Evolutionary conservation across 768 basidiomycete genomes (phyloP).

Genomic region (Boletus pseudo-olivaceus): DNA sequence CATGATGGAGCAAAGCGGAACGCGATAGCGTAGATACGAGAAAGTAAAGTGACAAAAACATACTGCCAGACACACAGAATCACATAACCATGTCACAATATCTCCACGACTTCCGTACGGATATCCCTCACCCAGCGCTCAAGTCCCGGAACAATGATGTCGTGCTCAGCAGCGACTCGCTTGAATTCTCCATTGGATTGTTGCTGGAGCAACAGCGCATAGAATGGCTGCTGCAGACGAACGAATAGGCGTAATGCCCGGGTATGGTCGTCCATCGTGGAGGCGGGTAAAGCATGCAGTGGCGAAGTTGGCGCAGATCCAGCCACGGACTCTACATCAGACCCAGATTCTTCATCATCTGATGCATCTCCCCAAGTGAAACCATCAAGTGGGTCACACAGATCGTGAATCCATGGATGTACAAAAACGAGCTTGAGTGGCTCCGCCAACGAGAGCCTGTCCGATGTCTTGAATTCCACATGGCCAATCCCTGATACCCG

Average conservation of each 20-base stretch:
- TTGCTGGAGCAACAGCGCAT: constrained; percentile 2
- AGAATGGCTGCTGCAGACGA: not conserved
- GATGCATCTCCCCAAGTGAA: too few relatives aligned
- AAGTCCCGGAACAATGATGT: not conserved
- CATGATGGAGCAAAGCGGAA: too few relatives aligned
- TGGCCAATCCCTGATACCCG: constrained; percentile 1
- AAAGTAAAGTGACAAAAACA: too few relatives aligned
- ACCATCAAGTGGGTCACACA: not conserved
- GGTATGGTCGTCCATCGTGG: not conserved
- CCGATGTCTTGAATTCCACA: constrained; percentile 1
- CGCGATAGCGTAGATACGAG: too few relatives aligned
- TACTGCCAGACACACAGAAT: too few relatives aligned
- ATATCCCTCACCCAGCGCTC: not conserved
- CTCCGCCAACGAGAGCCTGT: not conserved
- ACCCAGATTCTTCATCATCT: not conserved
- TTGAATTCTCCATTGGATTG: constrained; percentile 12
- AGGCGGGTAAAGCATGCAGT: not conserved
- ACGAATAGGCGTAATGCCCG: not conserved
- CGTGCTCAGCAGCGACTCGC: constrained; percentile 7
- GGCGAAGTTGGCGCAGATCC: too few relatives aligned
- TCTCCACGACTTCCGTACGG: not conserved
- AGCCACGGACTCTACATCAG: too few relatives aligned
- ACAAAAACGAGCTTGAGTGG: constrained; percentile 4
- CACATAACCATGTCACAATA: not conserved
- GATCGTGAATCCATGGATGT: constrained; percentile 13